Evolutionary conservation across 441 rosid genomes (phyloP), one percentile per base, ranked within the genome.

Genomic region (Arabidopsis lyrata): DNA sequence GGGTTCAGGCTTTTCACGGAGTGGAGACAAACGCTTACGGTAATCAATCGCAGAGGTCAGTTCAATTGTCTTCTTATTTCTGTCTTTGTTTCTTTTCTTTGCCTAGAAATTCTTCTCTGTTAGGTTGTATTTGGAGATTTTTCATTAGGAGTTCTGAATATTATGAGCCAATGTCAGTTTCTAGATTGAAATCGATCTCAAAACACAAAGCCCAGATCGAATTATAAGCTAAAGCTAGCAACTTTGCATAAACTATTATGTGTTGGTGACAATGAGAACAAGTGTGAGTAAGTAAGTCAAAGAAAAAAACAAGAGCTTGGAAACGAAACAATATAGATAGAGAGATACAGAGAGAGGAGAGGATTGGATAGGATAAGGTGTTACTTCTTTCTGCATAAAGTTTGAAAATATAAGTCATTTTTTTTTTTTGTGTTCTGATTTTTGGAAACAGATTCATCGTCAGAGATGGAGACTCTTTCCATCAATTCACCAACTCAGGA

Each of bases 101-200:
- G 9, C 4, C 39, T 6, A 10, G 34, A 15, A 15, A 10, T 48
- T 24, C 27, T 45, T 57, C 57, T 45, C 57, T 58, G 27, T 20
- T 32, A n/a, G 48, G 15, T 54, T 67, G 5, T 5, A 47, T 20
- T 1, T 55, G 32, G 11, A 8, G 24, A 2, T 35, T 47, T 48
- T n/a, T 5, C 12, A 45, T 4, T 57, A 20, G 8, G 48, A 45
- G 8, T 69, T 52, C 10, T 18, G 6, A 56, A 3, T 4, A 31
- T 56, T 53, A 53, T 6, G 12, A 42, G 64, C 1, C 53, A 56
- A 35, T 45, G 27, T 47, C 22, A 13, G 15, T 44, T 57, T 32
- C 48, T 8, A 69, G 34, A 69, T 69, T 69, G 32, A 56, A 68
- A 31, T 68, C 32, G 47, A 57, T 68, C 8, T 16, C 32, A 67